Evolutionary conservation across 2,329 filamentous ascomycete species (phyloP).

Genomic region (Coleophoma crateriformis): DNA sequence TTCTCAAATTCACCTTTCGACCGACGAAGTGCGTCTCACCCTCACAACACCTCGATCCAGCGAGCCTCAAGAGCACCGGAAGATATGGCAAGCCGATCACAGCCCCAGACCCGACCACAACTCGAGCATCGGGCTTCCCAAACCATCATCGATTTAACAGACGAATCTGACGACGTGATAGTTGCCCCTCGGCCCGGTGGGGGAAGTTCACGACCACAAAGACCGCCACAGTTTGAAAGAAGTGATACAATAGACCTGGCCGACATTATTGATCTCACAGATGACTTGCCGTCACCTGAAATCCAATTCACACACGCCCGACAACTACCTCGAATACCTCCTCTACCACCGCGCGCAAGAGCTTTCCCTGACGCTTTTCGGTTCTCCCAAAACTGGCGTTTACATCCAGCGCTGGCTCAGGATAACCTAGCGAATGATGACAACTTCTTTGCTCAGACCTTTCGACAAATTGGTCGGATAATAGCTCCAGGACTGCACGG

Average conservation of each 20-base stretch:
- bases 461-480: too few relatives aligned
- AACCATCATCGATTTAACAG: constrained; percentile 26
- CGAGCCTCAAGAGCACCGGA: constrained; percentile 7
- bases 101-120: constrained; percentile 11
- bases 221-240: constrained; percentile 21
- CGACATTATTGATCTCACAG: constrained; percentile 48
- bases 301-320: constrained; percentile 5
- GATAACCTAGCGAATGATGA: too few relatives aligned
- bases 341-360: constrained; percentile 2
- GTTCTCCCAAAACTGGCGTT: too few relatives aligned
- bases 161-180: constrained; percentile 19
- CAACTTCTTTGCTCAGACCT: too few relatives aligned
- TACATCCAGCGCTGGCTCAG: too few relatives aligned
- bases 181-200: neutral
- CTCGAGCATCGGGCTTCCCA: constrained; percentile 20
- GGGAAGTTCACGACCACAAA: constrained; percentile 6
- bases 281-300: constrained; percentile 28
- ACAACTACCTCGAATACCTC: constrained; percentile 4
- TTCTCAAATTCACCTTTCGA: constrained; percentile 5
- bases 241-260: constrained; percentile 17
- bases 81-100: constrained; percentile 17
- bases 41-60: constrained; percentile 15
- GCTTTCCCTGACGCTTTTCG: constrained; percentile 4
- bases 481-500: too few relatives aligned
- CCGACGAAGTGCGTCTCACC: constrained; percentile 18